Base-by-base conservation (phyloP, 768 basidiomycete species). In the Boletus huronensis region DNA sequence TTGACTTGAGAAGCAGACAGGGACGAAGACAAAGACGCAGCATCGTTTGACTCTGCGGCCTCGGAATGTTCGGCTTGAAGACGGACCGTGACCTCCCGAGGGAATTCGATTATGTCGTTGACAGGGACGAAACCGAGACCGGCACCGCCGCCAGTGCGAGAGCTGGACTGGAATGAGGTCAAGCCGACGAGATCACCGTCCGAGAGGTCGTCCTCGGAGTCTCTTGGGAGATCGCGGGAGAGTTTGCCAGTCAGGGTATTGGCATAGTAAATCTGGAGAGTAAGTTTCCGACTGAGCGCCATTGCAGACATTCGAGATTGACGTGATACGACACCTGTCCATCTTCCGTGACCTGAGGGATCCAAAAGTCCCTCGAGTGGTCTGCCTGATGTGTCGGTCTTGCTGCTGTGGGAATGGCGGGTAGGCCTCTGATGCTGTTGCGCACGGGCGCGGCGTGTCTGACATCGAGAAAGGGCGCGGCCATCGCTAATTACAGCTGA, bases 181-280 rank as follows among this genome's bases (percentile, higher is more conserved):
- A 84, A 66, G 17, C 80, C 78, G 28, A 78, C 78, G 38, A 85
- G 72, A 53, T 86, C 84, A 38, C 73, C 75, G 58, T 85, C 82
- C 5, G 80, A 78, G 26, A 72, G 71, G 50, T 87, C 85, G 48
- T 66, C 63, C 36, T 87, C 85, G 6, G 77, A 65, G 65, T 90
- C 89, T 45, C 75, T 75, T 16, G 94, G 94, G 17, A 95, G 74
- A 64, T 97, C 91, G 60, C 85, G 81, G 19, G 93, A 84, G 25
- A 81, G 82, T 64, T 86, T 80, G 23, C 89, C 89, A 0, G 89
- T 92, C 62, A 87, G 73, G 3, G 91, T 91, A 65, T 98, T 98
- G 59, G 88, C 83, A 73, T 97, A 98, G 75, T 85, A 95, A 65
- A 98, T 93, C 94, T 97, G 51, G 35, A 29, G 23, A 3, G 14